Evolutionary conservation across 208 protist genomes (phyloP).

Genomic region (Leishmania major): DNA sequence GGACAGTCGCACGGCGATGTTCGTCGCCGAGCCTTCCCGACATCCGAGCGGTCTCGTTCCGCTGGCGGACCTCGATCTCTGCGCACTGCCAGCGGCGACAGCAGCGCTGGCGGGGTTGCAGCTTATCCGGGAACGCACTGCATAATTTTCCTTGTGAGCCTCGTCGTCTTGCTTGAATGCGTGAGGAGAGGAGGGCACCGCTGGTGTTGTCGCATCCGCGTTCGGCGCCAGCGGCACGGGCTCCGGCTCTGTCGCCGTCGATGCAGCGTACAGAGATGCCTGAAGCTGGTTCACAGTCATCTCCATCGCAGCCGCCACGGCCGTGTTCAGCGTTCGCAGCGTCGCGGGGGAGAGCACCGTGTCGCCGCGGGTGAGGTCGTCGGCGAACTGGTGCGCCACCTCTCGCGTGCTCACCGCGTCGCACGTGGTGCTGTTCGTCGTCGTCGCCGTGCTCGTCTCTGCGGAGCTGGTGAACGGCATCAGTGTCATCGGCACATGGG

Average conservation of each 20-base stretch:
- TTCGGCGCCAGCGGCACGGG: slow-evolving; percentile 12
- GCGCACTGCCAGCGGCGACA: not conserved
- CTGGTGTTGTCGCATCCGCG: not conserved
- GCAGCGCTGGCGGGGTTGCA: not conserved
- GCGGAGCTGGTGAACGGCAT: slow-evolving; percentile 34
- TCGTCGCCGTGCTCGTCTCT: slow-evolving; percentile 23
- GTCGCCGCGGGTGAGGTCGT: not conserved
- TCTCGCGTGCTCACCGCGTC: slow-evolving; percentile 13
- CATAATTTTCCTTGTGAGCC: slow-evolving; percentile 21
- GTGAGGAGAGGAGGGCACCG: not conserved
- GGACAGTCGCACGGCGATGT: slow-evolving; percentile 5
- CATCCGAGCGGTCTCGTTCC: not conserved
- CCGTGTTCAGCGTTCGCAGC: slow-evolving; percentile 3
- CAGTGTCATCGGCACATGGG: slow-evolving; percentile 10
- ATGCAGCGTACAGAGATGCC: slow-evolving; percentile 2
- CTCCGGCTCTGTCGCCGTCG: slow-evolving; percentile 1
- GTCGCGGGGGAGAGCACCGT: not conserved
- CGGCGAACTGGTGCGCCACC: slow-evolving; percentile 14
- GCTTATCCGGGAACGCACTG: not conserved
- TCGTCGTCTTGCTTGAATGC: not conserved
- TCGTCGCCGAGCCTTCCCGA: slow-evolving; percentile 17
- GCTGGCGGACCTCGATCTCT: slow-evolving; percentile 4
- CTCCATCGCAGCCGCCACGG: slow-evolving; percentile 20
- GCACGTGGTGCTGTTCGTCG: slow-evolving; percentile 3
- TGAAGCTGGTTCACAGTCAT: slow-evolving; percentile 30